phyloP scores from a whole-genome alignment of 2,329 filamentous ascomycete species.

The Amphichorda felina region DNA sequence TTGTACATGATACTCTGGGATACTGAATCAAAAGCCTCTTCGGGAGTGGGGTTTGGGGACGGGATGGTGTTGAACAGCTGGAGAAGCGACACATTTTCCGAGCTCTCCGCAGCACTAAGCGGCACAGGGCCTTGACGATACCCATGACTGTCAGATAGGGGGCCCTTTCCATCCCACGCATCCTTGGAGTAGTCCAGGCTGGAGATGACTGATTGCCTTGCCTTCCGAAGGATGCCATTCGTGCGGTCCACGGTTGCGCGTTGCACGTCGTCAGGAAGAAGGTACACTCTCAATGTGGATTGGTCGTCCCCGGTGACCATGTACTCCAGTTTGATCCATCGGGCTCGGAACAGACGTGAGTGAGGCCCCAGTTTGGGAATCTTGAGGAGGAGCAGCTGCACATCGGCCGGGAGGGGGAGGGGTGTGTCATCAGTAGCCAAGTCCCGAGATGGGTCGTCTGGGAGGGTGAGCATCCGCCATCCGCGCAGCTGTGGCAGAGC shows the following conservation, averaged over 20 bases:
- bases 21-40: constrained; percentile 34
- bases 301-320: constrained; percentile 3
- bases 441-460: constrained; percentile 5
- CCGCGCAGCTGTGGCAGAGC: constrained; percentile 3
- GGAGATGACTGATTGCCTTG: constrained; percentile 34
- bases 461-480: constrained; percentile 16
- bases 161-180: constrained; percentile 39
- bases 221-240: constrained; percentile 27
- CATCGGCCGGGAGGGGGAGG: constrained; percentile 8
- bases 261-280: constrained; percentile 55
- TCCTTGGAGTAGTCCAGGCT: constrained; percentile 41
- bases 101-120: neutral
- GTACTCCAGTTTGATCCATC: constrained; percentile 34
- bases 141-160: constrained; percentile 17
- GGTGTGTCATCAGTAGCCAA: neutral
- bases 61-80: constrained; percentile 63
- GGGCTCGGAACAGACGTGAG: constrained; percentile 16
- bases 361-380: constrained; percentile 11
- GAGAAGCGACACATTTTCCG: constrained; percentile 42
- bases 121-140: constrained; percentile 9
- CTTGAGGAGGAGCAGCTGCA: constrained; percentile 17
- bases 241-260: constrained; percentile 38
- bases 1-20: constrained; percentile 40
- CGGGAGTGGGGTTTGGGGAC: constrained; percentile 49
- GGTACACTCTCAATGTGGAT: constrained; percentile 37